Conservation (phyloP, 495 filamentous ascomycete genomes). For the Lindgomyces ingoldianus region DNA sequence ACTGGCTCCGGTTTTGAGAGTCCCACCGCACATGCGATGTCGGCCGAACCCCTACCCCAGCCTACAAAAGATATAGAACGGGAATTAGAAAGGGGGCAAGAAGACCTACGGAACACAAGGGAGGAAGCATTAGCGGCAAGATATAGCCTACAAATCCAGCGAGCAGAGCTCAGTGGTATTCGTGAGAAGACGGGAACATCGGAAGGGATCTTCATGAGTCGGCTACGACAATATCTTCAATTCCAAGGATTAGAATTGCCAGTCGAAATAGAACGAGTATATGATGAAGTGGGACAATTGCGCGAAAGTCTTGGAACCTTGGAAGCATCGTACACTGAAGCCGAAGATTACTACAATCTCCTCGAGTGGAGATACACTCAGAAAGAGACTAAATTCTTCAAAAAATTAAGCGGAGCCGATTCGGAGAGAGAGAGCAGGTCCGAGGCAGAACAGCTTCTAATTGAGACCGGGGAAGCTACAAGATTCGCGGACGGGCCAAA, state of each 20-base stretch:
- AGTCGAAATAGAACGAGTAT: not conserved
- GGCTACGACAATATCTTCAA: not conserved
- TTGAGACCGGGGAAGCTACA: not conserved
- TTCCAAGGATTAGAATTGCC: not conserved
- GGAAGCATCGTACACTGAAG: not conserved
- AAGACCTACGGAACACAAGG: not conserved
- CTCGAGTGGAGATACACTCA: not conserved
- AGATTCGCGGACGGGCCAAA: not conserved
- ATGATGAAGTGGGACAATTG: not conserved
- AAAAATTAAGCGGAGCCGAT: not conserved
- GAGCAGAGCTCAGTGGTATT: not conserved
- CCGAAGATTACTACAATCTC: slow-evolving; percentile 1
- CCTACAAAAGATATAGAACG: not conserved
- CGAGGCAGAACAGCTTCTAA: not conserved
- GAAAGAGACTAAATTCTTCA: not conserved
- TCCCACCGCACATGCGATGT: not conserved
- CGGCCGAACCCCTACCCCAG: not conserved
- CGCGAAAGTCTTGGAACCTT: not conserved
- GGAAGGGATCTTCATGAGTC: not conserved
- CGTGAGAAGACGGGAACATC: not conserved
- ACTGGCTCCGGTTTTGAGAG: not conserved
- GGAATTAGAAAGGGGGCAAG: not conserved
- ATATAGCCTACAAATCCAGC: not conserved
- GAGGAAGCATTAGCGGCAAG: not conserved
- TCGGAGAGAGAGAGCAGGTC: not conserved